phyloP scores from a whole-genome alignment of 768 basidiomycete genomes.

The Leccinum subgranulosum region DNA sequence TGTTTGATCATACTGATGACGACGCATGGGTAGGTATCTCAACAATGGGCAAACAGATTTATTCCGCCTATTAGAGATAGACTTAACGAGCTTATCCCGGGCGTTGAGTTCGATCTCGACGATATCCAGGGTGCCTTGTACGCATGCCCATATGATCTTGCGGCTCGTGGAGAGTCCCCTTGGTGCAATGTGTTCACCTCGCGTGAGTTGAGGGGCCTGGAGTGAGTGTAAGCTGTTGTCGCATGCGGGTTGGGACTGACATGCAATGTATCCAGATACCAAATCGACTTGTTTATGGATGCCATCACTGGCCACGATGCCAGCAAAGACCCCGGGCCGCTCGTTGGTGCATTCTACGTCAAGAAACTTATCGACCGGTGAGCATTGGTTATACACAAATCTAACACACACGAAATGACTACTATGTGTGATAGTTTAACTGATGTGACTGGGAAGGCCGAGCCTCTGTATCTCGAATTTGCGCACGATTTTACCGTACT shows the following conservation, averaged over 20 bases:
- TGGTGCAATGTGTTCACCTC: conserved; percentile 40
- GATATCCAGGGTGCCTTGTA: conserved; percentile 39
- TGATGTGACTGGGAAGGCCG: conserved; percentile 28
- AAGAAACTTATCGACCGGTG: conserved; percentile 38
- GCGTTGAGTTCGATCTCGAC: conserved; percentile 27
- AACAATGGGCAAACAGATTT: conserved; percentile 33
- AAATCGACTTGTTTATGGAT: conserved; percentile 35
- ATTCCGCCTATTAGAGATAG: conserved; percentile 35
- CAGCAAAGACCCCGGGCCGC: conserved; percentile 28
- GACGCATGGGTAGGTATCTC: not conserved
- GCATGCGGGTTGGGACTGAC: not conserved
- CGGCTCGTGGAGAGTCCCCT: conserved; percentile 33
- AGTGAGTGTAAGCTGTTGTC: conserved; percentile 25
- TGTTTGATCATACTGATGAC: not conserved
- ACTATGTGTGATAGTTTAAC: conserved; percentile 24
- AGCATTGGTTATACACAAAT: not conserved
- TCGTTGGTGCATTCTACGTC: conserved; percentile 37
- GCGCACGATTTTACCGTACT: conserved; percentile 40
- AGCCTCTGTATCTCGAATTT: conserved; percentile 39
- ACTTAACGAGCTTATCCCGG: conserved; percentile 34
- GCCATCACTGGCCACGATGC: conserved; percentile 31
- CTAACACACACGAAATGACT: not conserved
- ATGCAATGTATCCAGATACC: conserved; percentile 26
- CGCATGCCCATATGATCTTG: conserved; percentile 41
- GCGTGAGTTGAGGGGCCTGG: conserved; percentile 34